phyloP scores from a whole-genome alignment of 306 rosid species.

The Cucumis cinereus region DNA sequence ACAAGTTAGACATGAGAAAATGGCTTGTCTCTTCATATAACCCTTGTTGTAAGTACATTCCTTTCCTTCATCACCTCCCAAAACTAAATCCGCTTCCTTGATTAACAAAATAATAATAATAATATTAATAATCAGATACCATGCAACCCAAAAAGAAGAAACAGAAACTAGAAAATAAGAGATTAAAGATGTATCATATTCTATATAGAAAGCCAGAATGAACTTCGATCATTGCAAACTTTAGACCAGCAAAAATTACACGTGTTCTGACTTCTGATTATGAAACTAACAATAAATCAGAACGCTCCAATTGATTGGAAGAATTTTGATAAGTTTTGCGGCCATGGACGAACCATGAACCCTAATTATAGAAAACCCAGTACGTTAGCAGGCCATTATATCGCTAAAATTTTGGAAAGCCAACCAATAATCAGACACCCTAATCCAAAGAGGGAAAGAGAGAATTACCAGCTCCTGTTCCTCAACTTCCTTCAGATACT shows the following conservation, averaged over 20 bases:
- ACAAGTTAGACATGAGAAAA: conserved; percentile 95
- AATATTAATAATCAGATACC: neutral
- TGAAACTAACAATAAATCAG: neutral
- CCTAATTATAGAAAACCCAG: conserved; percentile 8
- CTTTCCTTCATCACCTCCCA: conserved; percentile 97
- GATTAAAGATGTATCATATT: neutral
- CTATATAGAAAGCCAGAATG: neutral
- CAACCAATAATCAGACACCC: neutral
- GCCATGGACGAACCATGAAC: neutral
- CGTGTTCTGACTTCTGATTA: neutral
- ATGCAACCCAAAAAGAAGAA: neutral
- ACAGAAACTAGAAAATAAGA: neutral
- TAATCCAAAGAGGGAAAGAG: neutral
- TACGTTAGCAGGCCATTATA: neutral
- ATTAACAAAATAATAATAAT: neutral
- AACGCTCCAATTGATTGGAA: neutral
- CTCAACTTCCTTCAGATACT: conserved; percentile 75
- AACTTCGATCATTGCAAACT: neutral
- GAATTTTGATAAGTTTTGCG: neutral
- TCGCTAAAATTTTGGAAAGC: neutral
- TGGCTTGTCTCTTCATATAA: conserved; percentile 93
- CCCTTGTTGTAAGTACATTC: conserved; percentile 89
- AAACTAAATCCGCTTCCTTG: conserved; percentile 86
- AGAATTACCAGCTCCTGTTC: conserved; percentile 71
- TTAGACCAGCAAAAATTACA: neutral